These are phyloP conservation scores for Amanita thiersii DNA, from an alignment of 768 basidiomycete species.

Conservation along the genomic window DNA sequence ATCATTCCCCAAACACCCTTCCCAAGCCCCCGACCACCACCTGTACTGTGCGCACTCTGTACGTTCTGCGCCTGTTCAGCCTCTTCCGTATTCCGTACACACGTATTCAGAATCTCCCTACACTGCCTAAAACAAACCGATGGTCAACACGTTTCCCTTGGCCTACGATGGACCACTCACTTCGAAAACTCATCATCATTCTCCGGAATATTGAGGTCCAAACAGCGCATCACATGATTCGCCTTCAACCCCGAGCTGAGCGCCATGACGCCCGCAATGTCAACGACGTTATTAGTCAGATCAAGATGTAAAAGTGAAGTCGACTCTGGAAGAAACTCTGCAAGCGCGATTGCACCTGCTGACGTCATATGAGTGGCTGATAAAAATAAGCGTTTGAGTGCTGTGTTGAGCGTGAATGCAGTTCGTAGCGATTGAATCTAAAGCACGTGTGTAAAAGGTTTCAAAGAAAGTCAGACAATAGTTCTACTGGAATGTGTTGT, in stretches of 20 bases:
- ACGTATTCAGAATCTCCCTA: conserved; percentile 83
- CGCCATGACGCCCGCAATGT: conserved; percentile 90
- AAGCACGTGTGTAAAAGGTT: conserved; percentile 4
- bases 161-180: conserved; percentile 22
- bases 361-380: conserved; percentile 76
- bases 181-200: conserved; percentile 74
- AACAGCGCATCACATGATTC: conserved; percentile 82
- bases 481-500: not conserved
- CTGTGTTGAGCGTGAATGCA: conserved; percentile 86
- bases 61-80: conserved; percentile 43
- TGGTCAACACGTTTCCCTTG: conserved; percentile 2
- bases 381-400: conserved; percentile 88
- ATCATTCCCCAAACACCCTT: conserved; percentile 83
- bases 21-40: conserved; percentile 44
- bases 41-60: conserved; percentile 15
- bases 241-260: conserved; percentile 78
- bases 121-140: conserved; percentile 45
- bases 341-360: conserved; percentile 86
- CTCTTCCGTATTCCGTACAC: conserved; percentile 90
- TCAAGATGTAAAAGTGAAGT: conserved; percentile 86
- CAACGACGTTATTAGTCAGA: conserved; percentile 74
- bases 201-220: conserved; percentile 89
- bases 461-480: not conserved
- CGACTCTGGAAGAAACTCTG: conserved; percentile 93
- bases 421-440: conserved; percentile 85